These are phyloP conservation scores for Pestalotiopsis sp. DNA, from an alignment of 2,329 filamentous ascomycete species.

Conservation along the genomic window DNA sequence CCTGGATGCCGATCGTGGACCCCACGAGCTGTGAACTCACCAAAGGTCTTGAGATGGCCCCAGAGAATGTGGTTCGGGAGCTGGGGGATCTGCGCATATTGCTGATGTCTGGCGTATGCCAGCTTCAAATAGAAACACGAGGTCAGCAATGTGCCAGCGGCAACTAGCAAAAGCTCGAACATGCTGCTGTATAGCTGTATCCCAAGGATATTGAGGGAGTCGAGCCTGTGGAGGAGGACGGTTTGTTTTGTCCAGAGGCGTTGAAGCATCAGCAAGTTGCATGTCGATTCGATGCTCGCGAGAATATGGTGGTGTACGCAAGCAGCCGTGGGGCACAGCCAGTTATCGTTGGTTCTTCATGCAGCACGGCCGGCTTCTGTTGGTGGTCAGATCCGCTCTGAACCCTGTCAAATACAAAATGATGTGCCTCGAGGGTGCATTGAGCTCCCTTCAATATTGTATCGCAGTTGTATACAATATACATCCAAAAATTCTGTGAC, in stretches of 20 bases:
- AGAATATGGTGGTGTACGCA: no score
- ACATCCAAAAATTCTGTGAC: no score
- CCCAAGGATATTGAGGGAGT: background rate
- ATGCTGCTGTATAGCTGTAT: background rate
- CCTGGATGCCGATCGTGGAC: constrained; percentile 3
- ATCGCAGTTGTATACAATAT: no score
- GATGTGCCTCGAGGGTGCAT: no score
- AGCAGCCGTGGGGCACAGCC: background rate
- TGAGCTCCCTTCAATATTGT: no score
- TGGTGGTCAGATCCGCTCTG: background rate
- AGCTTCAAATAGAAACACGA: background rate
- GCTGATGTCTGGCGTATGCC: background rate
- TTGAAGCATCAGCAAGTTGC: no score
- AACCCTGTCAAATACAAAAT: no score
- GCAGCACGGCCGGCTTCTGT: background rate
- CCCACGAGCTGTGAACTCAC: background rate
- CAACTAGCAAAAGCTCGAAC: background rate
- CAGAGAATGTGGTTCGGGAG: background rate
- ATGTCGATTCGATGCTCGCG: no score
- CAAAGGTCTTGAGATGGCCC: constrained; percentile 7
- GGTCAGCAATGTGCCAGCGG: background rate
- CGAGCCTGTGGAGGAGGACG: background rate
- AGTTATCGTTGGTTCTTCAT: background rate
- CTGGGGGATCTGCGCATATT: constrained; percentile 8
- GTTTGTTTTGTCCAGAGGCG: background rate